These are phyloP conservation scores for Rhodotorula kratochvilovae DNA, from an alignment of 768 basidiomycete species.

Conservation along the genomic window DNA sequence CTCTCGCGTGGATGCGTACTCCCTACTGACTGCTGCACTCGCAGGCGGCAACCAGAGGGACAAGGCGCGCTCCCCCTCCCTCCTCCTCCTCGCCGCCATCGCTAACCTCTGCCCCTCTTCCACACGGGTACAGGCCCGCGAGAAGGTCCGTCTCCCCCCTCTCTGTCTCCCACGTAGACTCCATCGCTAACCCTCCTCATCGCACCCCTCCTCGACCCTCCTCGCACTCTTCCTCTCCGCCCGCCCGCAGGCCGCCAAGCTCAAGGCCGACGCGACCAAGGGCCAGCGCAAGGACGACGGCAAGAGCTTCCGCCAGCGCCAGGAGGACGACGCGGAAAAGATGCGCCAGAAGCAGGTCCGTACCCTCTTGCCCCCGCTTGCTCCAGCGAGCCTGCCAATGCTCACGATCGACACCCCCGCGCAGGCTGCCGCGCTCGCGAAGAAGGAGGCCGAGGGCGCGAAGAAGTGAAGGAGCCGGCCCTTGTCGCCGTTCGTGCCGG, in stretches of 20 bases:
- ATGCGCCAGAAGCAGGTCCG: constrained; percentile 22
- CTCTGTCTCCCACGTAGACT: too few species aligned
- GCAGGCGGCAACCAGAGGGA: constrained; percentile 37
- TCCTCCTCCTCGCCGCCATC: not conserved
- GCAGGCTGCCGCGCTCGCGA: constrained; percentile 18
- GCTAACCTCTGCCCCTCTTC: not conserved
- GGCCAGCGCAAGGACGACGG: constrained; percentile 9
- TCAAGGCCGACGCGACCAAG: constrained; percentile 7
- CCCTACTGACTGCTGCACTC: too few species aligned
- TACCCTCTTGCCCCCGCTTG: too few species aligned
- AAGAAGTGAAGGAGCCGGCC: too few species aligned
- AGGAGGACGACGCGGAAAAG: constrained; percentile 20
- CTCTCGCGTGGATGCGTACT: too few species aligned
- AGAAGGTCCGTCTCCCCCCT: constrained; percentile 13
- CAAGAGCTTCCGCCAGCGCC: not conserved
- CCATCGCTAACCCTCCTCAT: not conserved
- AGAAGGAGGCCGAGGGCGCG: constrained; percentile 18
- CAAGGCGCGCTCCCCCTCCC: not conserved
- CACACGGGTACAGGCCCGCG: not conserved
- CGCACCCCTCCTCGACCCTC: too few species aligned
- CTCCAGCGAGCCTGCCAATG: too few species aligned
- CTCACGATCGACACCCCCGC: too few species aligned
- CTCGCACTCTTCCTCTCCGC: not conserved
- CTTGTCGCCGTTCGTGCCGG: too few species aligned
- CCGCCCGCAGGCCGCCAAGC: constrained; percentile 23